Evolutionary conservation across 495 filamentous ascomycete genomes (phyloP).

Genomic region (Penicillium paxilli): DNA sequence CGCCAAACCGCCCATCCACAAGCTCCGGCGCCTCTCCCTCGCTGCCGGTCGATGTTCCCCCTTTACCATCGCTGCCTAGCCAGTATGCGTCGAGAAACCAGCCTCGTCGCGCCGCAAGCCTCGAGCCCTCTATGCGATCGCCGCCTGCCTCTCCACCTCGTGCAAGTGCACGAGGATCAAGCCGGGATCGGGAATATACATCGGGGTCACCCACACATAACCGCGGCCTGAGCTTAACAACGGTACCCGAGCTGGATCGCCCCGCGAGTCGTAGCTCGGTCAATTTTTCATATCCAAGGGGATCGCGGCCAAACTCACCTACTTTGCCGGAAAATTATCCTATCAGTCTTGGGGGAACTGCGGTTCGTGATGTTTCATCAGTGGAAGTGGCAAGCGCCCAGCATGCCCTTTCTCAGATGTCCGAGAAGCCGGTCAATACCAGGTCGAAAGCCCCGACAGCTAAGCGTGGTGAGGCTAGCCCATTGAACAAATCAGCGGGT

Average conservation of each 20-base stretch:
- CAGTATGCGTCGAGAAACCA: constrained; percentile 33
- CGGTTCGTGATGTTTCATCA: constrained; percentile 17
- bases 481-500: constrained; percentile 34
- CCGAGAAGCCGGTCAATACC: constrained; percentile 53
- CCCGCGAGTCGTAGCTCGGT: constrained; percentile 66
- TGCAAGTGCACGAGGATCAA: constrained; percentile 39
- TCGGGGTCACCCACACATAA: constrained; percentile 18
- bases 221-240: constrained; percentile 30
- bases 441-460: constrained; percentile 44
- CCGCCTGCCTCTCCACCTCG: constrained; percentile 46
- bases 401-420: constrained; percentile 41
- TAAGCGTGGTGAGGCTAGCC: constrained; percentile 42
- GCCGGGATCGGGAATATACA: constrained; percentile 42
- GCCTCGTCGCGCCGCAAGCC: constrained; percentile 51
- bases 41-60: constrained; percentile 54
- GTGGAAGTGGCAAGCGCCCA: constrained; percentile 33
- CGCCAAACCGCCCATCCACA: constrained; percentile 56
- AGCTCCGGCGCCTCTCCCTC: constrained; percentile 30
- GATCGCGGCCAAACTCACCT: constrained; percentile 48
- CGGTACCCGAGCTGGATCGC: constrained; percentile 50
- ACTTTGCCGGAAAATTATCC: constrained; percentile 21
- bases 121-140: constrained; percentile 53
- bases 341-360: constrained; percentile 13
- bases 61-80: constrained; percentile 70
- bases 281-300: constrained; percentile 85